Percentiles rank a stretch among this genome's conserved stretches.
phyloP scores from a whole-genome alignment of 2,329 filamentous ascomycete genomes.

The Nemania bipapillata region DNA sequence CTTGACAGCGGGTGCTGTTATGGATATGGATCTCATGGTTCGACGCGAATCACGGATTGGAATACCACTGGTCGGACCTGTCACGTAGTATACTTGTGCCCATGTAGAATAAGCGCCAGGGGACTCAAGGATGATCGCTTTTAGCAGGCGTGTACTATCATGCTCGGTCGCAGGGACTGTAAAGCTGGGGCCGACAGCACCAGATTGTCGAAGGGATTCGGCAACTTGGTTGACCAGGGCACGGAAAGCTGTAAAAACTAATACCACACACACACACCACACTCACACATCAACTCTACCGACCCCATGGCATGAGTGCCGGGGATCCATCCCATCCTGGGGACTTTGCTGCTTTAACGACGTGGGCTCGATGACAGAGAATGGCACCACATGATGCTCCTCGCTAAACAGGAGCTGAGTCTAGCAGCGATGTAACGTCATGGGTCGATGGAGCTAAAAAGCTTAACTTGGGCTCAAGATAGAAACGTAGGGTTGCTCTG shows the following conservation, averaged over 20 bases:
- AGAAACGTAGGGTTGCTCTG: background rate
- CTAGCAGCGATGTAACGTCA: background rate
- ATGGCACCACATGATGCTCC: background rate
- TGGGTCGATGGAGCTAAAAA: background rate
- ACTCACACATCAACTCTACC: constrained; percentile 17
- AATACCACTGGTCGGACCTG: constrained; percentile 10
- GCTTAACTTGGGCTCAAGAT: background rate
- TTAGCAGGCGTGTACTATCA: background rate
- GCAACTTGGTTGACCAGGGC: background rate
- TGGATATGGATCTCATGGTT: background rate
- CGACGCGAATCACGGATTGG: constrained; percentile 5
- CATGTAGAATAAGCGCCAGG: constrained; percentile 3
- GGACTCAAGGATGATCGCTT: background rate
- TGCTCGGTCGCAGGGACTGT: background rate
- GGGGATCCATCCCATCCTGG: background rate
- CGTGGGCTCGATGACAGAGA: constrained; percentile 7
- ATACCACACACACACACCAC: too few species aligned
- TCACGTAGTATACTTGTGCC: background rate
- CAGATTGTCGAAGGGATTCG: background rate
- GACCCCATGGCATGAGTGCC: background rate
- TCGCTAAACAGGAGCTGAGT: background rate
- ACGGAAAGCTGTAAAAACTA: constrained; percentile 7
- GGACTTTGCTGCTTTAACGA: background rate
- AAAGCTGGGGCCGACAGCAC: background rate
- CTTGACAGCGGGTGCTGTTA: constrained; percentile 3